Evolutionary conservation across 2,329 filamentous ascomycete species (phyloP).

Genomic region (Aplosporella prunicola): DNA sequence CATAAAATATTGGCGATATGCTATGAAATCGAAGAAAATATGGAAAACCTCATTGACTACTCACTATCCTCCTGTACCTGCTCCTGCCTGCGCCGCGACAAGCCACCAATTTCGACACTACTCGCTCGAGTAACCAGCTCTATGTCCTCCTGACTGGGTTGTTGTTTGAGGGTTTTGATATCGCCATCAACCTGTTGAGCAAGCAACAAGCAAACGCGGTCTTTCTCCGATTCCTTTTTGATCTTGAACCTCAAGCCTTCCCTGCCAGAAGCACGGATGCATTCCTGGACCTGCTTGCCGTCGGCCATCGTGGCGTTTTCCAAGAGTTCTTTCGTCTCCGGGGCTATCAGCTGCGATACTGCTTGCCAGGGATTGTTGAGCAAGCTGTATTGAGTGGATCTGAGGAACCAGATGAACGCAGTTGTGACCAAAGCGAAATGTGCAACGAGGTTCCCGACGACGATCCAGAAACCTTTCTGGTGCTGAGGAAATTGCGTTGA

Average conservation of each 20-base stretch:
- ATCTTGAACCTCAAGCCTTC: neutral
- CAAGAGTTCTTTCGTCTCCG: neutral
- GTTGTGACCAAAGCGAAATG: neutral
- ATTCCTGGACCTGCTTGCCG: neutral
- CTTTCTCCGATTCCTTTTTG: too few relatives aligned
- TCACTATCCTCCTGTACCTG: too few relatives aligned
- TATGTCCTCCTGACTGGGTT: too few relatives aligned
- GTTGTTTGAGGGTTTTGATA: too few relatives aligned
- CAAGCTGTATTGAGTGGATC: neutral
- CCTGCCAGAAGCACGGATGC: neutral
- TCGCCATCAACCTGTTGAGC: too few relatives aligned
- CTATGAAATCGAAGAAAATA: too few relatives aligned
- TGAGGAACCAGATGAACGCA: neutral
- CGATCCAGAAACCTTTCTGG: neutral
- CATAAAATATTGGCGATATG: too few relatives aligned
- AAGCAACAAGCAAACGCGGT: too few relatives aligned
- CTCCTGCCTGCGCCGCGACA: too few relatives aligned
- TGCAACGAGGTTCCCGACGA: neutral
- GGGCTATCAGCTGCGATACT: neutral
- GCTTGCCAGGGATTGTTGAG: constrained; percentile 1
- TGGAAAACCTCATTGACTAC: too few relatives aligned
- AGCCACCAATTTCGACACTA: too few relatives aligned
- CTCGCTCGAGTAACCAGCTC: too few relatives aligned
- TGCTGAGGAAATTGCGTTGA: neutral
- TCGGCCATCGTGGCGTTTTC: neutral